phyloP scores from a whole-genome alignment of 345 rosid genomes.

The Ricinus communis region DNA sequence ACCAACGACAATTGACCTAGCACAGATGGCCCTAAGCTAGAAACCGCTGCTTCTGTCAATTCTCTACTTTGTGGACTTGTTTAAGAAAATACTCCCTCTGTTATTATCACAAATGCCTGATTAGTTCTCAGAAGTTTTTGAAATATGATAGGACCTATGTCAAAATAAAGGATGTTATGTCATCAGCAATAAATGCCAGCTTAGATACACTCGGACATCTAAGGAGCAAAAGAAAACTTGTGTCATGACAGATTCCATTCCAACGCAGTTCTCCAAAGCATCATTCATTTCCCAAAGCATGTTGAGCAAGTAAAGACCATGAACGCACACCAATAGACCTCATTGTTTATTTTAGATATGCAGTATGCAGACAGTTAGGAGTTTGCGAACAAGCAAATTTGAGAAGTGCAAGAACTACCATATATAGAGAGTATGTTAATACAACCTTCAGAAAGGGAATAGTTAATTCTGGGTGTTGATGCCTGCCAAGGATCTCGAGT shows the following conservation, averaged over 20 bases:
- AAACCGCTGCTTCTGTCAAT: not conserved
- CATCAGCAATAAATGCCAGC: not conserved
- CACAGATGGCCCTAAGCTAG: not conserved
- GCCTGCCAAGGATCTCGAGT: slow-evolving; percentile 89
- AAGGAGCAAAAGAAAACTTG: not conserved
- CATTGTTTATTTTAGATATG: not conserved
- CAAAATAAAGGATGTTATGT: not conserved
- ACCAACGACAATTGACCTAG: too few species aligned
- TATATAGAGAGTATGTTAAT: not conserved
- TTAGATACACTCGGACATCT: not conserved
- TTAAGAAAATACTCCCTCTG: not conserved
- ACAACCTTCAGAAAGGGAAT: slow-evolving; percentile 84
- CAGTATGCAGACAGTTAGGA: not conserved
- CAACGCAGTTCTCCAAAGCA: not conserved
- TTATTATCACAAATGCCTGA: not conserved
- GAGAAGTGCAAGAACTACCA: not conserved
- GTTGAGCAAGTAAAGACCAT: not conserved
- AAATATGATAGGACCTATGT: not conserved
- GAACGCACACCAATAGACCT: not conserved
- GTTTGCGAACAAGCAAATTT: not conserved
- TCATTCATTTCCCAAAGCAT: not conserved
- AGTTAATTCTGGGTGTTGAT: slow-evolving; percentile 86
- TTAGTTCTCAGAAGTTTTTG: not conserved
- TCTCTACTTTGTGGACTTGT: not conserved
- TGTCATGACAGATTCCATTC: not conserved